A percentile compares a stretch with the other conserved stretches of the same genome.
phyloP scores from a whole-genome alignment of 2,329 filamentous ascomycete species.

The Fusarium redolens region DNA sequence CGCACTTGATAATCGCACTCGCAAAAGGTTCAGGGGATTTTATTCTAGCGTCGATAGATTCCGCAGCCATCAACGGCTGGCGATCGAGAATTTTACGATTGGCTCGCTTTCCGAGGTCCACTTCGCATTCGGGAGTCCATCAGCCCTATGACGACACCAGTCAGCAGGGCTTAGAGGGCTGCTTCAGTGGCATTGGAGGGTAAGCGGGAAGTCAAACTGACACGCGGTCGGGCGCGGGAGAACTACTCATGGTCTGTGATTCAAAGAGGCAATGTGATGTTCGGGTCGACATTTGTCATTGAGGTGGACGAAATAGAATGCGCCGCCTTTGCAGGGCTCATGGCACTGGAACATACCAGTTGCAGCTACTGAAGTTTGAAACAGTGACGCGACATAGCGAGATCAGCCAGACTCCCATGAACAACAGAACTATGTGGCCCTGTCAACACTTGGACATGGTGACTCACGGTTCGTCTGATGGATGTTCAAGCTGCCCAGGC shows the following conservation, averaged over 20 bases:
- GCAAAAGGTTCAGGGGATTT: background rate
- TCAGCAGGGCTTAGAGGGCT: background rate
- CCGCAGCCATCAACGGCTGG: background rate
- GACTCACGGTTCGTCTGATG: accelerated
- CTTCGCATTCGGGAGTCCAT: constrained; percentile 8
- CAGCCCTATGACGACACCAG: constrained; percentile 21
- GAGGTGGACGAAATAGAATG: too few species aligned
- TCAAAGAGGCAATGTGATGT: background rate
- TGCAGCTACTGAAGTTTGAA: background rate
- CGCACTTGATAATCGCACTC: background rate
- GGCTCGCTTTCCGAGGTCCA: background rate
- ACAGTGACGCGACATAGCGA: background rate
- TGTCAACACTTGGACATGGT: accelerated
- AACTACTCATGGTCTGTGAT: accelerated
- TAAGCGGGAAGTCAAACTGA: background rate
- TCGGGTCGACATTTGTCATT: too few species aligned
- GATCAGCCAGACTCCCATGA: background rate
- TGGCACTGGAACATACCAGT: background rate
- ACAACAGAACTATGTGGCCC: background rate
- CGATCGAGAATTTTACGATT: background rate
- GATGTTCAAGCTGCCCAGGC: too few species aligned
- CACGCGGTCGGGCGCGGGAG: background rate
- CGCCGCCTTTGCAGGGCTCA: accelerated
- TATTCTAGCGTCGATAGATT: background rate
- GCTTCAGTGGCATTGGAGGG: background rate